These are phyloP conservation scores for Trichocomaceae sp. DNA, from an alignment of 2,329 filamentous ascomycete genomes.

Conservation along the genomic window DNA sequence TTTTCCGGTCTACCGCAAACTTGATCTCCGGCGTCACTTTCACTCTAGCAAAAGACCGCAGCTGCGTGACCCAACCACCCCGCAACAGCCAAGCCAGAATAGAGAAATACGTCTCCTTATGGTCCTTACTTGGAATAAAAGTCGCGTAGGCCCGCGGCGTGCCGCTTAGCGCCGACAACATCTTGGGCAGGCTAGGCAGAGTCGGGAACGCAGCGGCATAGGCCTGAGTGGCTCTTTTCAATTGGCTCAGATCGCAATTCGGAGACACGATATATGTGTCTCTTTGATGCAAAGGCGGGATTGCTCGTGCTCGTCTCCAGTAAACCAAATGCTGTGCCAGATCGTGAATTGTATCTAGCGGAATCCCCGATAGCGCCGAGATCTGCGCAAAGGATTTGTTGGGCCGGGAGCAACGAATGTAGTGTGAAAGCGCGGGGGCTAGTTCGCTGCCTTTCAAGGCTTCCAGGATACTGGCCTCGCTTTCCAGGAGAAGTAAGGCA, in stretches of 20 bases:
- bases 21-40: conserved; percentile 77
- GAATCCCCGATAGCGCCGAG: conserved; percentile 56
- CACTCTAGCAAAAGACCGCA: conserved; percentile 86
- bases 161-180: conserved; percentile 75
- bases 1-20: conserved; percentile 66
- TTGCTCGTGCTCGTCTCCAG: conserved; percentile 87
- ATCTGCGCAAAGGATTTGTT: conserved; percentile 67
- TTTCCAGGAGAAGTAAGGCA: conserved; percentile 74
- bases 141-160: conserved; percentile 75
- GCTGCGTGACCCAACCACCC: conserved; percentile 86
- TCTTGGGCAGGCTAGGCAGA: conserved; percentile 73
- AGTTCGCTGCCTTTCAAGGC: conserved; percentile 64
- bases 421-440: conserved; percentile 69
- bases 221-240: conserved; percentile 61
- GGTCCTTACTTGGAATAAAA: conserved; percentile 79
- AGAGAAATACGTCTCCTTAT: conserved; percentile 78
- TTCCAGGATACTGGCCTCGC: conserved; percentile 71
- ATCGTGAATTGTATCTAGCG: conserved; percentile 72
- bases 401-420: conserved; percentile 53
- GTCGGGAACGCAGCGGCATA: conserved; percentile 78
- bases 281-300: conserved; percentile 80
- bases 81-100: conserved; percentile 92
- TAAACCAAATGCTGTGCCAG: conserved; percentile 91
- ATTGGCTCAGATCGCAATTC: conserved; percentile 69
- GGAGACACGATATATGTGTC: conserved; percentile 90